Evolutionary conservation across 371 early-diverging fungal genomes (phyloP).

Genomic region (Mucor irregularis): DNA sequence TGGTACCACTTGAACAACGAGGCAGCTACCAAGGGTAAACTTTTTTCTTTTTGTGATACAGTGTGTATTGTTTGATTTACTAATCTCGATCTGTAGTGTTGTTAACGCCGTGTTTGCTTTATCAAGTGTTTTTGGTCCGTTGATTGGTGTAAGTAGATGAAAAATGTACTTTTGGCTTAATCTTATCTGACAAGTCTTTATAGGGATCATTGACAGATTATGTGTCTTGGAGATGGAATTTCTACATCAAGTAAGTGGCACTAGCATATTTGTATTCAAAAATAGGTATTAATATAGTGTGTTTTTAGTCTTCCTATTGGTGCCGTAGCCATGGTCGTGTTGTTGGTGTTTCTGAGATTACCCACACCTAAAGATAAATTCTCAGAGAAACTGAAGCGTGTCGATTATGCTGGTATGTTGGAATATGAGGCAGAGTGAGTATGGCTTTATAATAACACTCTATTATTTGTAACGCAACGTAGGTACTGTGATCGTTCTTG

Average conservation of each 20-base stretch:
- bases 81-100: slow-evolving; percentile 17
- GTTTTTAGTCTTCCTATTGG: slow-evolving; percentile 49
- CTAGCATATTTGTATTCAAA: neutral
- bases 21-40: slow-evolving; percentile 59
- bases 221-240: slow-evolving; percentile 41
- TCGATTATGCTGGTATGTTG: slow-evolving; percentile 39
- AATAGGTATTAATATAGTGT: neutral
- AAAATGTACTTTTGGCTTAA: neutral
- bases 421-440: too few species aligned
- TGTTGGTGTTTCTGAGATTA: slow-evolving; percentile 30
- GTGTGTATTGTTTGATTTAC: neutral
- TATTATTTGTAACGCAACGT: neutral
- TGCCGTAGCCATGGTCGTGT: slow-evolving; percentile 36
- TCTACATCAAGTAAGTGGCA: slow-evolving; percentile 42
- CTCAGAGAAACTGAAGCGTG: slow-evolving; percentile 38
- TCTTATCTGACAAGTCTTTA: neutral
- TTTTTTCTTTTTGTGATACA: neutral
- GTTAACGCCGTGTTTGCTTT: slow-evolving; percentile 50
- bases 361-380: slow-evolving; percentile 31
- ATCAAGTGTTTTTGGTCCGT: slow-evolving; percentile 46
- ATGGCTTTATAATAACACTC: too few species aligned
- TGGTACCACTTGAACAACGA: slow-evolving; percentile 56
- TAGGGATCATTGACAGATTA: slow-evolving; percentile 42
- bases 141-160: slow-evolving; percentile 43
- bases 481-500: slow-evolving; percentile 42